Percentiles rank a stretch among this genome's conserved stretches.
phyloP scores from a whole-genome alignment of 352 stramenopile genomes.

The Pythium monospermum region DNA sequence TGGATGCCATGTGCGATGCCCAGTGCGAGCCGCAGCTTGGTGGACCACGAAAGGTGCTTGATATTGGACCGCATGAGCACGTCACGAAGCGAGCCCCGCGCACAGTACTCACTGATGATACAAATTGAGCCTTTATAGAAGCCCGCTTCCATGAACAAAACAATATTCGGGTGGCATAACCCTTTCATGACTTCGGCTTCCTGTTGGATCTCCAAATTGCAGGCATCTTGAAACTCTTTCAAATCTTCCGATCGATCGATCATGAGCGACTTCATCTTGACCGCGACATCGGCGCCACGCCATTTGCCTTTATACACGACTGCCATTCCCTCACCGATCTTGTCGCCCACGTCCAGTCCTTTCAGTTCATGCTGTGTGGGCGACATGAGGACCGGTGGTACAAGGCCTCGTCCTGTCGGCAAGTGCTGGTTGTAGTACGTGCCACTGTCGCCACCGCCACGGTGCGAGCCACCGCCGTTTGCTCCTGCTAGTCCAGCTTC shows the following conservation, averaged over 20 bases:
- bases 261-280: slow-evolving; percentile 90
- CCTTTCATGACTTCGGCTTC: slow-evolving; percentile 80
- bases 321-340: slow-evolving; percentile 80
- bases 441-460: background rate
- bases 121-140: slow-evolving; percentile 86
- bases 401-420: slow-evolving; percentile 1
- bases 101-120: slow-evolving; percentile 96
- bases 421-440: slow-evolving; percentile 17
- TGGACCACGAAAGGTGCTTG: slow-evolving; percentile 75
- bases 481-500: slow-evolving; percentile 1
- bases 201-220: slow-evolving; percentile 80
- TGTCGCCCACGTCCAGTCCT: slow-evolving; percentile 73
- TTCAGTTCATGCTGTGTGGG: slow-evolving; percentile 65
- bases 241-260: slow-evolving; percentile 56
- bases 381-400: slow-evolving; percentile 20
- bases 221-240: slow-evolving; percentile 74
- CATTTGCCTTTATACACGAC: slow-evolving; percentile 95
- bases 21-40: slow-evolving; percentile 68
- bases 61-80: slow-evolving; percentile 81
- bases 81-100: slow-evolving; percentile 93
- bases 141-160: slow-evolving; percentile 85
- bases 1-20: slow-evolving; percentile 84
- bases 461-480: background rate
- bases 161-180: slow-evolving; percentile 82
- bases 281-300: slow-evolving; percentile 93